Conservation (phyloP, 768 basidiomycete genomes). For the Termitomyces titanicus region DNA sequence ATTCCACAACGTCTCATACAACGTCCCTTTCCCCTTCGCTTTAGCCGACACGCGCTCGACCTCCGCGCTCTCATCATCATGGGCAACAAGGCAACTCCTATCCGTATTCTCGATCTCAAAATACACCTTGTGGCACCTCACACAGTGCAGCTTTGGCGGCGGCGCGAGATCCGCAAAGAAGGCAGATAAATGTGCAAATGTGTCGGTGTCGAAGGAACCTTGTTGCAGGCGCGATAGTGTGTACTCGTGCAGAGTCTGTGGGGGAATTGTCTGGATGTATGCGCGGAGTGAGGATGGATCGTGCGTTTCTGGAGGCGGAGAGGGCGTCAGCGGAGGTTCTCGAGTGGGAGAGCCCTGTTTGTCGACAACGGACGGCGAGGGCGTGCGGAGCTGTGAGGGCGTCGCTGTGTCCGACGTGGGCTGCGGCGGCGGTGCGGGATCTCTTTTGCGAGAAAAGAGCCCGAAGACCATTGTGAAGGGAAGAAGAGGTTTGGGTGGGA, state of each 20-base stretch:
- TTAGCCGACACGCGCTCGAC: slow-evolving; percentile 53
- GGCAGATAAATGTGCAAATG: slow-evolving; percentile 42
- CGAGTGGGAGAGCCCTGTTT: slow-evolving; percentile 12
- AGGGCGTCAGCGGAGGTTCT: slow-evolving; percentile 14
- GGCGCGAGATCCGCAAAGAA: slow-evolving; percentile 65
- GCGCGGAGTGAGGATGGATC: not conserved
- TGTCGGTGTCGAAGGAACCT: slow-evolving; percentile 27
- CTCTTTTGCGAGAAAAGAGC: slow-evolving; percentile 13
- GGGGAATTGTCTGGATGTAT: slow-evolving; percentile 51
- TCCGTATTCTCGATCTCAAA: slow-evolving; percentile 76
- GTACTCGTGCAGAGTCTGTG: slow-evolving; percentile 65
- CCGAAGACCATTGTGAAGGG: slow-evolving; percentile 12
- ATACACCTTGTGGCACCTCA: slow-evolving; percentile 68
- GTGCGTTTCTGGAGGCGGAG: slow-evolving; percentile 12
- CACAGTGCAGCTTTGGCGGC: slow-evolving; percentile 69
- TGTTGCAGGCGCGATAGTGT: slow-evolving; percentile 47
- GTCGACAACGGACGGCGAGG: slow-evolving; percentile 12
- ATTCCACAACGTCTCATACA: slow-evolving; percentile 59
- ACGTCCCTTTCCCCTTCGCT: slow-evolving; percentile 25
- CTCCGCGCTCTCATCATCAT: slow-evolving; percentile 79
- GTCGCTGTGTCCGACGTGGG: not conserved
- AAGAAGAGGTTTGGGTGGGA: not conserved
- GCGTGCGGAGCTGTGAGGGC: slow-evolving; percentile 13
- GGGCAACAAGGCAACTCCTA: slow-evolving; percentile 62
- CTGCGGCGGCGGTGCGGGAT: not conserved